Evolutionary conservation across 2,329 filamentous ascomycete species (phyloP).

Genomic region (Alternaria dauci): DNA sequence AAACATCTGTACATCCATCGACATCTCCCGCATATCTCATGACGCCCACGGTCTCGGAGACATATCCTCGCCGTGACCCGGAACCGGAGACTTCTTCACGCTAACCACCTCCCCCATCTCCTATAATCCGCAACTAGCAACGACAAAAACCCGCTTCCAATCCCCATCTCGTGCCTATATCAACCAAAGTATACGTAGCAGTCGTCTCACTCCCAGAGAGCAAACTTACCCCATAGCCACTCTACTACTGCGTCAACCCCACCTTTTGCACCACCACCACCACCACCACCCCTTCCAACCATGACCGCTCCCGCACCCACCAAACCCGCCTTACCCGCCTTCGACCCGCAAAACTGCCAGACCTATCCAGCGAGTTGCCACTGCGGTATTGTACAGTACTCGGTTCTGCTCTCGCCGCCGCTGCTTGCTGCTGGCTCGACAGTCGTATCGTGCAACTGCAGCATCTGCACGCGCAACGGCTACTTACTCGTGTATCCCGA

Average conservation of each 20-base stretch:
- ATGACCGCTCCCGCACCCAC: slow-evolving; percentile 3
- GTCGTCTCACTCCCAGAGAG: slow-evolving; percentile 1
- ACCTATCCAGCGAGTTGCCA: slow-evolving; percentile 56
- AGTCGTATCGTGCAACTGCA: slow-evolving; percentile 62
- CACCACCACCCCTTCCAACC: not conserved
- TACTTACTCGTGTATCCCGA: slow-evolving; percentile 58
- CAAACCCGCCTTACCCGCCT: not conserved
- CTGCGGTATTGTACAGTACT: slow-evolving; percentile 62
- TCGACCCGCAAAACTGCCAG: slow-evolving; percentile 3
- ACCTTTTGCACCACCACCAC: slow-evolving; percentile 13
- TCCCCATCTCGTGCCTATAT: slow-evolving; percentile 13
- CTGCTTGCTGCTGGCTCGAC: slow-evolving; percentile 56
- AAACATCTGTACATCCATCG: not conserved
- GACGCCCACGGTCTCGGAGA: slow-evolving; percentile 3
- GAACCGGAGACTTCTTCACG: slow-evolving; percentile 6
- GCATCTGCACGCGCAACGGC: slow-evolving; percentile 60
- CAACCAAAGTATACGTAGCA: slow-evolving; percentile 16
- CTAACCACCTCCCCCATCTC: not conserved
- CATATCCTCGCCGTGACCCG: slow-evolving; percentile 6
- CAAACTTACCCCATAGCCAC: not conserved
- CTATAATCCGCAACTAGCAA: not conserved
- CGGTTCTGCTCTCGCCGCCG: slow-evolving; percentile 59
- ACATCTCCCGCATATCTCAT: not conserved
- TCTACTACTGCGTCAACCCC: not conserved
- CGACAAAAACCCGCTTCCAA: not conserved